Percentiles rank a stretch among this genome's conserved stretches.
Evolutionary conservation across 2,329 filamentous ascomycete species (phyloP).

Genomic region (Sarocladium kiliense): DNA sequence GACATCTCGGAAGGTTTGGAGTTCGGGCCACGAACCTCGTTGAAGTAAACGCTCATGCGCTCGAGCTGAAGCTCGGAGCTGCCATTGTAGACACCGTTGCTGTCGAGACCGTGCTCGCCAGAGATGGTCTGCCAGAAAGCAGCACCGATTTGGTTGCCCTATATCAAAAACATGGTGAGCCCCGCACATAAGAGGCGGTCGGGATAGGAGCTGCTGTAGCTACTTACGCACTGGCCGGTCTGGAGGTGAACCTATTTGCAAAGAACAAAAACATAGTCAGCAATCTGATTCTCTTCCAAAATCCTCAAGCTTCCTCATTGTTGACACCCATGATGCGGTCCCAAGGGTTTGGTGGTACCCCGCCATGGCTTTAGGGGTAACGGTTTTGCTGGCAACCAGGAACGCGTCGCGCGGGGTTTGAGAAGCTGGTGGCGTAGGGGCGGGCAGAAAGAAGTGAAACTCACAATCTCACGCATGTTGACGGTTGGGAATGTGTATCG

Average conservation of each 20-base stretch:
- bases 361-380: slow-evolving; percentile 8
- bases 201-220: slow-evolving; percentile 2
- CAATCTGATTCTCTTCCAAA: slow-evolving; percentile 17
- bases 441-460: slow-evolving; percentile 26
- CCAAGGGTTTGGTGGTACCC: slow-evolving; percentile 4
- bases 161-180: slow-evolving; percentile 31
- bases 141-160: slow-evolving; percentile 99
- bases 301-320: not conserved
- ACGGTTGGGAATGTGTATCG: slow-evolving; percentile 17
- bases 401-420: slow-evolving; percentile 32
- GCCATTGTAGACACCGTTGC: slow-evolving; percentile 97
- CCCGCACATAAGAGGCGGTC: slow-evolving; percentile 13
- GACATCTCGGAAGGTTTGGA: not conserved
- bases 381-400: slow-evolving; percentile 16
- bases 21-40: slow-evolving; percentile 45
- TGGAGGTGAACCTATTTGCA: slow-evolving; percentile 93
- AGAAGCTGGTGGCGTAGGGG: not conserved
- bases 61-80: slow-evolving; percentile 98
- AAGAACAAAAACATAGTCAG: slow-evolving; percentile 49
- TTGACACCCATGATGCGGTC: not conserved
- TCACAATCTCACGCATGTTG: slow-evolving; percentile 66
- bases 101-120: slow-evolving; percentile 93
- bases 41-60: slow-evolving; percentile 99
- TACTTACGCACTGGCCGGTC: slow-evolving; percentile 95
- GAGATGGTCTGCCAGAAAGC: slow-evolving; percentile 96